These are phyloP conservation scores for Purpureocillium lavendulum DNA, from an alignment of 2,329 filamentous ascomycete species.

Conservation along the genomic window DNA sequence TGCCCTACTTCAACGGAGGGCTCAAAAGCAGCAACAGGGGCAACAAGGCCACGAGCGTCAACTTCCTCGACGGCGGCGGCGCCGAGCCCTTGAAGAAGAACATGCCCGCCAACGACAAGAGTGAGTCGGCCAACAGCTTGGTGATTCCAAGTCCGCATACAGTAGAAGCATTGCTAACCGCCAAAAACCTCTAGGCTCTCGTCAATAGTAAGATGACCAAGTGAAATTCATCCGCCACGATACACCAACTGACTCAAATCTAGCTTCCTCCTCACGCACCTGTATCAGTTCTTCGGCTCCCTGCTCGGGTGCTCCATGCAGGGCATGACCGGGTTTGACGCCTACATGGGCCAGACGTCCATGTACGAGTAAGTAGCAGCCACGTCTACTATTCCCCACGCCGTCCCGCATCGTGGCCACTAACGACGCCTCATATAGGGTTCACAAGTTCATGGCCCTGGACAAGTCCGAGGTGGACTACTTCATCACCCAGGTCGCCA, in stretches of 20 bases:
- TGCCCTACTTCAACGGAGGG: conserved; percentile 50
- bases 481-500: conserved; percentile 50
- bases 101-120: conserved; percentile 40
- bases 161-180: conserved; percentile 53
- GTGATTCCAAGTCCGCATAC: too few relatives aligned
- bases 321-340: conserved; percentile 38
- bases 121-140: not conserved
- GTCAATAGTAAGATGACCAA: conserved; percentile 32
- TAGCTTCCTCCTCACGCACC: conserved; percentile 49
- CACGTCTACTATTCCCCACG: too few relatives aligned
- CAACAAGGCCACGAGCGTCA: conserved; percentile 38
- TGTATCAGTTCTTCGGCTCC: conserved; percentile 53
- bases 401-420: too few relatives aligned
- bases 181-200: not conserved
- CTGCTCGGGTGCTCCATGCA: conserved; percentile 47
- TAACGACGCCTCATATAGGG: too few relatives aligned
- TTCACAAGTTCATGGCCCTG: conserved; percentile 54
- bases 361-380: conserved; percentile 28
- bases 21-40: conserved; percentile 46
- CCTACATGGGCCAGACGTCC: conserved; percentile 35
- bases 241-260: too few relatives aligned
- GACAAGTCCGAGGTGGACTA: conserved; percentile 42
- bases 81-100: conserved; percentile 46
- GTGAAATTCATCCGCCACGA: too few relatives aligned
- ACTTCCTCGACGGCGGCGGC: conserved; percentile 54